Conservation (phyloP, 1,284 basidiomycete genomes). For the Microbotryomycetes sp. region DNA sequence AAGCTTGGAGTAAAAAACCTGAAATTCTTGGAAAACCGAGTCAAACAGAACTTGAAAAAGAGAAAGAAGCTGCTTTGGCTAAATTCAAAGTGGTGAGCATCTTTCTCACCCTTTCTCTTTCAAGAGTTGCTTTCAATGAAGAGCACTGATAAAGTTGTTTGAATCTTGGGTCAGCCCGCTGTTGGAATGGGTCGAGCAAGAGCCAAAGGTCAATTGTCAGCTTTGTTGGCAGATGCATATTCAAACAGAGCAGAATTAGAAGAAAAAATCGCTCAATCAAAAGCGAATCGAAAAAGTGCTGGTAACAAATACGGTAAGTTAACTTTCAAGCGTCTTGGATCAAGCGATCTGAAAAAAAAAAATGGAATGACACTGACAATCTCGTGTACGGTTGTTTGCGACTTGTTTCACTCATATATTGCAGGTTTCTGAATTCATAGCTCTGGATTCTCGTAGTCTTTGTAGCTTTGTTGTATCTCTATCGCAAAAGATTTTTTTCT, state of each 20-base stretch:
- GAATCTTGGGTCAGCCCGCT: conserved; percentile 8
- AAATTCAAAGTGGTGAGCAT: conserved; percentile 2
- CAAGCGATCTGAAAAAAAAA: no score
- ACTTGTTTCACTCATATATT: no score
- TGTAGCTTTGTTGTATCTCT: no score
- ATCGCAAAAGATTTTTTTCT: no score
- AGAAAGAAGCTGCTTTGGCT: neutral
- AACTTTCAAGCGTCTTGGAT: no score
- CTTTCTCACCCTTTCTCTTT: no score
- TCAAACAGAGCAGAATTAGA: conserved; percentile 38
- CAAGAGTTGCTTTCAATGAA: no score
- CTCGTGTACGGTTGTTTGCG: no score
- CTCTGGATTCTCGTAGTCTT: no score
- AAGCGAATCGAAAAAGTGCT: conserved; percentile 35
- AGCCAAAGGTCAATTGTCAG: conserved; percentile 35
- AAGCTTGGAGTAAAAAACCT: conserved; percentile 23
- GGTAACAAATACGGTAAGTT: conserved; percentile 38
- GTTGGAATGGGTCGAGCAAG: conserved; percentile 19
- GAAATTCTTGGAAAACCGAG: conserved; percentile 8
- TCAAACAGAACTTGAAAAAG: conserved; percentile 12
- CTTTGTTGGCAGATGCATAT: conserved; percentile 37
- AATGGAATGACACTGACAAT: no score
- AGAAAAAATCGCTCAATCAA: conserved; percentile 37
- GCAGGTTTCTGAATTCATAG: no score
- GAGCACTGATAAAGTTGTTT: no score